A percentile compares a stretch with the other conserved stretches of the same genome.
Evolutionary conservation across 2,329 filamentous ascomycete genomes (phyloP).

Genomic region (Westerdykella ornata): DNA sequence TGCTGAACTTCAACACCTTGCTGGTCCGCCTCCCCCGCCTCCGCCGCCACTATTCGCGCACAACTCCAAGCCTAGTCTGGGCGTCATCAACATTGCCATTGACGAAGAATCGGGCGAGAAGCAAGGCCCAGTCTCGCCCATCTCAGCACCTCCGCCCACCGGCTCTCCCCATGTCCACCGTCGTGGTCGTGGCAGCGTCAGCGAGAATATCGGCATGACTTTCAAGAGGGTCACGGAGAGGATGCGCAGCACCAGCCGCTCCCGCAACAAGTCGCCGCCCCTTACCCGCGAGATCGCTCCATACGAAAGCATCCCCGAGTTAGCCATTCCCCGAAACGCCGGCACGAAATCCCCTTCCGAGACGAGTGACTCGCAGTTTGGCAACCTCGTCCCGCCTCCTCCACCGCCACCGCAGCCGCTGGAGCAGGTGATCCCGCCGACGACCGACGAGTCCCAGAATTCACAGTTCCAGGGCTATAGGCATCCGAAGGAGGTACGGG

Average conservation of each 20-base stretch:
- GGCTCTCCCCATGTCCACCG: constrained; percentile 43
- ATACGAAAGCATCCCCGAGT: constrained; percentile 41
- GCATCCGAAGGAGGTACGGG: constrained; percentile 43
- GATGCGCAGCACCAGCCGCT: constrained; percentile 53
- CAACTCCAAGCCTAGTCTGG: constrained; percentile 24
- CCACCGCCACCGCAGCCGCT: constrained; percentile 33
- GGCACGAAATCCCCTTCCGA: constrained; percentile 27
- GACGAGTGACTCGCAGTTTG: constrained; percentile 21
- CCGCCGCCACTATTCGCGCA: constrained; percentile 27
- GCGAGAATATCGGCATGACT: constrained; percentile 51
- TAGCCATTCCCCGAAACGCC: constrained; percentile 20
- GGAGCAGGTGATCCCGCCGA: constrained; percentile 40
- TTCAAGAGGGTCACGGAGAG: constrained; percentile 48
- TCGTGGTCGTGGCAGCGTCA: constrained; percentile 50
- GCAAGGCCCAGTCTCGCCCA: constrained; percentile 16
- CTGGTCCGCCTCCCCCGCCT: constrained; percentile 48
- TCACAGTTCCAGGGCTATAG: constrained; percentile 27
- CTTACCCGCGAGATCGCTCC: constrained; percentile 29
- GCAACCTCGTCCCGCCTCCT: constrained; percentile 31
- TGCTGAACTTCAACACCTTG: constrained; percentile 56
- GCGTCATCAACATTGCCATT: constrained; percentile 43
- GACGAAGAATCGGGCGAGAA: constrained; percentile 34
- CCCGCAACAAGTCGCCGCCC: constrained; percentile 45
- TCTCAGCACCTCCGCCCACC: constrained; percentile 20
- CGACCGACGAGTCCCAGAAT: constrained; percentile 15